These are phyloP conservation scores for Sclerotinia subarctica DNA, from an alignment of 2,329 filamentous ascomycete genomes.

Conservation along the genomic window DNA sequence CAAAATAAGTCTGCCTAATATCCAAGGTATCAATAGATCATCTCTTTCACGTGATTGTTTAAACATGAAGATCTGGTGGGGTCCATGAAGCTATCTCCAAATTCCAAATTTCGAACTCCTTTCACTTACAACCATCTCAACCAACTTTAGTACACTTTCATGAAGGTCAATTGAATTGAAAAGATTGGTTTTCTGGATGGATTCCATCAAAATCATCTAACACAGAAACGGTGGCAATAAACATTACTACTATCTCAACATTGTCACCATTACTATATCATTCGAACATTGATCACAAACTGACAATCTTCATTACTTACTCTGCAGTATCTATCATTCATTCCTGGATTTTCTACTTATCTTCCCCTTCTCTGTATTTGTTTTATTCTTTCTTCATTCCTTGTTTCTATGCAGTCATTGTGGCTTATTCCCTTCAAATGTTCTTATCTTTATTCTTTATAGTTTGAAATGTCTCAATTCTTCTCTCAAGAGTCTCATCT, in stretches of 20 bases:
- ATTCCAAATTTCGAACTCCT: not conserved
- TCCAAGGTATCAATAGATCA: not conserved
- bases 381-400: no score
- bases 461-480: slow-evolving; percentile 28
- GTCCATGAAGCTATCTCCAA: not conserved
- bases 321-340: not conserved
- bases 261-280: slow-evolving; percentile 18
- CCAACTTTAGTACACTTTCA: not conserved
- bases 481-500: slow-evolving; percentile 19
- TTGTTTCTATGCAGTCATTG: not conserved
- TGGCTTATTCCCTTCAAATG: not conserved
- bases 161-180: no score
- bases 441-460: not conserved
- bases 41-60: not conserved
- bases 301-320: not conserved
- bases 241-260: not conserved
- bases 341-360: not conserved
- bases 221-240: not conserved
- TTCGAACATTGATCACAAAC: slow-evolving; percentile 4
- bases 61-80: no score
- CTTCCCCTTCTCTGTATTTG: not conserved
- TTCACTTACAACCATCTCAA: not conserved
- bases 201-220: not conserved
- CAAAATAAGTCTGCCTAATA: not conserved
- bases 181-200: no score